Conservation (phyloP, 164 flowering plant genomes). For the Kalanchoe fedtschenkoi region DNA sequence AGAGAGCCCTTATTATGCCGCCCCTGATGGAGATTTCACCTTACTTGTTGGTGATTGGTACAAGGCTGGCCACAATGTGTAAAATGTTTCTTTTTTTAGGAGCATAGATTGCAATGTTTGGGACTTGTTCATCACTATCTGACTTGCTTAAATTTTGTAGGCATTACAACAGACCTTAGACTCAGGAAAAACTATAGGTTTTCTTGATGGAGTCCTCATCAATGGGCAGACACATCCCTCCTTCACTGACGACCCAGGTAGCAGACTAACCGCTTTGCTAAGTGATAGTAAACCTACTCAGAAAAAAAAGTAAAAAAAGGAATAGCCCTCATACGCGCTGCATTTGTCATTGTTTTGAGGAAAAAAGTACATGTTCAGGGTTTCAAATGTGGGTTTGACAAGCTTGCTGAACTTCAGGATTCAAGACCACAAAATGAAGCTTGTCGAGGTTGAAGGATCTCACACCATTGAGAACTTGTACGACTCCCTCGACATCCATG, state of each 20-base stretch:
- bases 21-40: conserved; percentile 51
- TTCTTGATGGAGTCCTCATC: conserved; percentile 69
- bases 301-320: no score
- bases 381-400: conserved; percentile 51
- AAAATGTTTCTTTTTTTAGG: neutral
- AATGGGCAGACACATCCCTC: conserved; percentile 43
- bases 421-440: conserved; percentile 44
- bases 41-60: conserved; percentile 77
- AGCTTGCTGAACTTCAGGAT: conserved; percentile 55
- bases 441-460: conserved; percentile 69
- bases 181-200: conserved; percentile 46
- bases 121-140: neutral
- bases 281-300: neutral
- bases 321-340: neutral
- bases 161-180: conserved; percentile 43
- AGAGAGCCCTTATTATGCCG: conserved; percentile 43
- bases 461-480: conserved; percentile 36
- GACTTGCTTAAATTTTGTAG: conserved; percentile 26
- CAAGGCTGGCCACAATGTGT: conserved; percentile 61
- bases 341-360: conserved; percentile 37
- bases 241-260: conserved; percentile 72
- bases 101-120: neutral
- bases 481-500: conserved; percentile 52
- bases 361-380: conserved; percentile 55
- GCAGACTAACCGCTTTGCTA: neutral